Conservation (phyloP, 2,329 filamentous ascomycete genomes). For the Byssochlamys sp. region DNA sequence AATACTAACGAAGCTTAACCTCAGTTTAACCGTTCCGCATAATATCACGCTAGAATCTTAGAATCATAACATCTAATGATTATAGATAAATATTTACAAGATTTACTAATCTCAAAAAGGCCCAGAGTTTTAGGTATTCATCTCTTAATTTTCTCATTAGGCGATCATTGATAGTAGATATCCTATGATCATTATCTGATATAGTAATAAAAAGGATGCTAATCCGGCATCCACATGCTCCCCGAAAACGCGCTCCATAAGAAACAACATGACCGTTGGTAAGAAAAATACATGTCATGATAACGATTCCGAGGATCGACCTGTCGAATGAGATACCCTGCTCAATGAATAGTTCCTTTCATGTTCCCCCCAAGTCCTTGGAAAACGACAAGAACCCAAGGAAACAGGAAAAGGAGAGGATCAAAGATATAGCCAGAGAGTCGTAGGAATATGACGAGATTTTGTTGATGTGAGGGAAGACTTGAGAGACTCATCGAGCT, state of each 20-base stretch:
- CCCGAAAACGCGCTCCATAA: background rate
- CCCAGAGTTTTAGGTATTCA: background rate
- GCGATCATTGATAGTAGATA: background rate
- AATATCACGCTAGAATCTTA: background rate
- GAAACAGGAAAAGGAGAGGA: background rate
- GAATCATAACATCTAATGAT: background rate
- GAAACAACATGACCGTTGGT: background rate
- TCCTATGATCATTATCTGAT: background rate
- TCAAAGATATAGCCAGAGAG: background rate
- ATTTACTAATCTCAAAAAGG: background rate
- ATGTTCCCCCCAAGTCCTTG: background rate
- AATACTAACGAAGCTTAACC: background rate
- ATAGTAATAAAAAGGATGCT: background rate
- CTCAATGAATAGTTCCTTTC: background rate
- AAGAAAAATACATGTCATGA: background rate
- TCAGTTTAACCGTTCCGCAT: background rate
- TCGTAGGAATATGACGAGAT: background rate
- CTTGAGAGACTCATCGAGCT: background rate
- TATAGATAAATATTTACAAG: background rate
- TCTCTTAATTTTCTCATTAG: background rate
- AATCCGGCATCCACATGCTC: background rate
- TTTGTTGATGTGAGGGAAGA: background rate
- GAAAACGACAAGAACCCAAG: background rate
- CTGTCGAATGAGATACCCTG: background rate
- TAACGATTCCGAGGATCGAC: background rate